phyloP scores from a whole-genome alignment of 2,329 filamentous ascomycete genomes.

The Apiospora sp. region DNA sequence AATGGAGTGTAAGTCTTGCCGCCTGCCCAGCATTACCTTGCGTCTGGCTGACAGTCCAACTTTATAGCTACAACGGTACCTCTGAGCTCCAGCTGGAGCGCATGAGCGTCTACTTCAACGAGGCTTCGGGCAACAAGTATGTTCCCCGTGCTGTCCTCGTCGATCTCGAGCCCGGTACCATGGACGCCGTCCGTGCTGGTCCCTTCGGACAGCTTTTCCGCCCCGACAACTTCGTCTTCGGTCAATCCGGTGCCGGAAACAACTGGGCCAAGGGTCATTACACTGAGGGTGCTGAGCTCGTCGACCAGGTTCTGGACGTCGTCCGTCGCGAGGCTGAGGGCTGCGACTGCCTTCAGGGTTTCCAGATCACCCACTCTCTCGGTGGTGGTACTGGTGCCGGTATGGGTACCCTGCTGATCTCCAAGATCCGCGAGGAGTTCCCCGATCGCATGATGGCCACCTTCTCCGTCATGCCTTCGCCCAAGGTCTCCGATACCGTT shows the following conservation, averaged over 20 bases:
- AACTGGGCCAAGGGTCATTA: slow-evolving; percentile 99
- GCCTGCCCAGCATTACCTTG: slow-evolving; percentile 26
- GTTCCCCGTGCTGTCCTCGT: slow-evolving; percentile 99
- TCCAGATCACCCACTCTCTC: slow-evolving; percentile 99
- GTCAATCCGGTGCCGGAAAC: slow-evolving; percentile 99
- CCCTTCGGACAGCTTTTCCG: slow-evolving; percentile 99
- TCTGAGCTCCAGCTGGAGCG: slow-evolving; percentile 99
- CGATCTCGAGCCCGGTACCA: slow-evolving; percentile 99
- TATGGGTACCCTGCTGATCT: slow-evolving; percentile 99
- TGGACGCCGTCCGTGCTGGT: slow-evolving; percentile 98
- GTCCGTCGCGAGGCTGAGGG: slow-evolving; percentile 98
- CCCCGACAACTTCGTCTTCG: slow-evolving; percentile 99
- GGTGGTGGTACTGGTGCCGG: slow-evolving; percentile 99
- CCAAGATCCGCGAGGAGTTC: slow-evolving; percentile 99
- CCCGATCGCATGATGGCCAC: slow-evolving; percentile 99
- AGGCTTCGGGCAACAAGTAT: slow-evolving; percentile 98
- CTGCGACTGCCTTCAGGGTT: slow-evolving; percentile 99
- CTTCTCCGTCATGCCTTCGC: slow-evolving; percentile 97
- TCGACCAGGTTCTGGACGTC: slow-evolving; percentile 97
- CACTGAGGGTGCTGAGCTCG: slow-evolving; percentile 98
- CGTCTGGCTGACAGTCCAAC: slow-evolving; percentile 27
- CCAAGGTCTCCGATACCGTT: slow-evolving; percentile 99
- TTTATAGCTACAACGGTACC: slow-evolving; percentile 89
- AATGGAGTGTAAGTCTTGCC: slow-evolving; percentile 81
- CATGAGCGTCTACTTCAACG: slow-evolving; percentile 99